Conservation (phyloP, 768 basidiomycete genomes). For the Hydnum rufescens region DNA sequence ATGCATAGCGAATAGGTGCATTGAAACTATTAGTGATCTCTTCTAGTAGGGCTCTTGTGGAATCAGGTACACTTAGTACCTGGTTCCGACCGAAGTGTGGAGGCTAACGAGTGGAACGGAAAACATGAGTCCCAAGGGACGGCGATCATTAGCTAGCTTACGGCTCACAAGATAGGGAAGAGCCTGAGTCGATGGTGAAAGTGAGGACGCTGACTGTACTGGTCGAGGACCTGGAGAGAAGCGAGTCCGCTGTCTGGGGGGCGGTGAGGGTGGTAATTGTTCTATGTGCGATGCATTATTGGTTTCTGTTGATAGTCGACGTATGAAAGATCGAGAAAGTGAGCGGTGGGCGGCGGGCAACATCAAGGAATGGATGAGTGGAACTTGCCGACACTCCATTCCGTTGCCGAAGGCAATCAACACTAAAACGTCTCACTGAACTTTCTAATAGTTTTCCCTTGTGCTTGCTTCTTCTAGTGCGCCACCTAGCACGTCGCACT, state of each 20-base stretch:
- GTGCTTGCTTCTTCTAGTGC: too few relatives aligned
- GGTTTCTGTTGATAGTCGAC: not conserved
- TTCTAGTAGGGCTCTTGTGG: conserved; percentile 63
- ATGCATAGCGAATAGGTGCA: conserved; percentile 87
- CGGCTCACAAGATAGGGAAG: not conserved
- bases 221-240: not conserved
- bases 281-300: not conserved
- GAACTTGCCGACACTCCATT: not conserved
- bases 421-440: too few relatives aligned
- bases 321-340: not conserved
- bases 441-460: too few relatives aligned
- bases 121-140: not conserved
- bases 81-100: conserved; percentile 58
- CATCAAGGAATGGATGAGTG: not conserved
- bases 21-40: conserved; percentile 62
- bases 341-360: not conserved
- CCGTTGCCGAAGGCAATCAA: too few relatives aligned
- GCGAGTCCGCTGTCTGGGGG: not conserved
- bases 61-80: conserved; percentile 55
- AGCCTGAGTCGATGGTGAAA: not conserved
- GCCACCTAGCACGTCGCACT: too few relatives aligned
- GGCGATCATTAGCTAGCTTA: not conserved
- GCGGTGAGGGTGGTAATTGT: not conserved
- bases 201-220: not conserved
- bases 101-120: not conserved